phyloP scores from a whole-genome alignment of 139 green algal species.

The Volvox reticuliferus region DNA sequence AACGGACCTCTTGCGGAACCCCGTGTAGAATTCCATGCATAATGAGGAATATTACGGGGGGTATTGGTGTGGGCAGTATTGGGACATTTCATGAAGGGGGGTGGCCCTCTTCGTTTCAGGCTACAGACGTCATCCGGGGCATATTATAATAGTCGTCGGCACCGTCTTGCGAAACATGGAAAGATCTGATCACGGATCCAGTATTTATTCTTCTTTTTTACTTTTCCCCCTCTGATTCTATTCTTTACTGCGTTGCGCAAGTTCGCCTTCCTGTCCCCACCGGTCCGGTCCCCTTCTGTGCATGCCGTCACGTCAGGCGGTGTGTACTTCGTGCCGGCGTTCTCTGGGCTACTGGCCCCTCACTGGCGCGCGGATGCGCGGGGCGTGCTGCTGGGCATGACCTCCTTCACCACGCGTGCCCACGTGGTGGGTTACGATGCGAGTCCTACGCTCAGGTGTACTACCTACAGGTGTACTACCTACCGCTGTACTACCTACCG shows the following conservation, averaged over 20 bases:
- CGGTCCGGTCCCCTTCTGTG: conserved; percentile 31
- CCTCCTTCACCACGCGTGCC: conserved; percentile 62
- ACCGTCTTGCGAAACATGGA: not conserved
- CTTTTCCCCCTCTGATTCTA: too few relatives aligned
- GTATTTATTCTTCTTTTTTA: too few relatives aligned
- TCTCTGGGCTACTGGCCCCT: conserved; percentile 95
- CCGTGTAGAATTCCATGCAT: too few relatives aligned
- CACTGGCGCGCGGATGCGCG: conserved; percentile 82
- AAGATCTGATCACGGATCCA: not conserved
- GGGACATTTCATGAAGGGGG: too few relatives aligned
- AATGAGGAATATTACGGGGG: too few relatives aligned
- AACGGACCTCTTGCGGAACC: too few relatives aligned
- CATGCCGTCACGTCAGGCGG: conserved; percentile 71
- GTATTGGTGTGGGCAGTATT: too few relatives aligned
- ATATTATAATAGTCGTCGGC: too few relatives aligned
- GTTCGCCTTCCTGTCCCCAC: conserved; percentile 35
- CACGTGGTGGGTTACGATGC: conserved; percentile 53
- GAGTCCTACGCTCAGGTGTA: not conserved
- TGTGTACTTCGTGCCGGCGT: conserved; percentile 98
- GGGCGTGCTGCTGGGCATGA: conserved; percentile 89
- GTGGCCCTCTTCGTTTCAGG: too few relatives aligned
- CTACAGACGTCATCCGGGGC: too few relatives aligned
- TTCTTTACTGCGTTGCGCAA: not conserved
- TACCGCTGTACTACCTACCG: too few relatives aligned
- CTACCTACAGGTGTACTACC: too few relatives aligned